Percentiles rank a stretch among this genome's conserved stretches.
These are phyloP conservation scores for Henckelia pumila DNA, from an alignment of 257 asterid species.

Conservation along the genomic window DNA sequence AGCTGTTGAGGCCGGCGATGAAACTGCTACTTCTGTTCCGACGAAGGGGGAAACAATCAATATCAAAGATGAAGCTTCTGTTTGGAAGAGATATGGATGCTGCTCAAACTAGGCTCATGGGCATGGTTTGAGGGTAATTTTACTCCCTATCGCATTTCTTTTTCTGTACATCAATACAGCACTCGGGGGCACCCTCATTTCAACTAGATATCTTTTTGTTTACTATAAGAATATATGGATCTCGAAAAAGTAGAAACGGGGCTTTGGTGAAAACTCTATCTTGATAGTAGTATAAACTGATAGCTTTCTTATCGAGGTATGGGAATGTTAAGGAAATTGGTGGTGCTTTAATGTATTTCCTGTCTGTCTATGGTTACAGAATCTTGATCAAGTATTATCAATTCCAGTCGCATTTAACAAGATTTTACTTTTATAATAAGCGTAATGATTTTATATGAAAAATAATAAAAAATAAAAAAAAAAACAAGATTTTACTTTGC, in stretches of 20 bases:
- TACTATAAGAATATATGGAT: slow-evolving; percentile 7
- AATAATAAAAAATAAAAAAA: no score
- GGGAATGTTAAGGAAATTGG: slow-evolving; percentile 22
- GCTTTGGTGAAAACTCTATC: slow-evolving; percentile 21
- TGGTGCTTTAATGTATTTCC: slow-evolving; percentile 18
- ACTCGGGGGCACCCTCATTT: background rate
- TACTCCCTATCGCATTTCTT: background rate
- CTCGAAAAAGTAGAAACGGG: slow-evolving; percentile 18
- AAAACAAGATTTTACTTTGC: background rate
- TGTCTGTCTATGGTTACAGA: slow-evolving; percentile 19
- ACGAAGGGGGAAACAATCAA: slow-evolving; percentile 41
- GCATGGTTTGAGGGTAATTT: slow-evolving; percentile 20
- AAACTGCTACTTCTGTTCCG: slow-evolving; percentile 42
- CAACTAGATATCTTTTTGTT: background rate
- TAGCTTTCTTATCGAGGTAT: slow-evolving; percentile 25
- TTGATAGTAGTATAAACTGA: slow-evolving; percentile 14
- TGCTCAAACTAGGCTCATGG: slow-evolving; percentile 33
- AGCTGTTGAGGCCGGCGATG: slow-evolving; percentile 48
- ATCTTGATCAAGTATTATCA: background rate
- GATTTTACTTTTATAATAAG: background rate
- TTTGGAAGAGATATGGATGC: slow-evolving; percentile 47
- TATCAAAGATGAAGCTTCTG: slow-evolving; percentile 37
- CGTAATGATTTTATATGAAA: no score
- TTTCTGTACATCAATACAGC: slow-evolving; percentile 17
- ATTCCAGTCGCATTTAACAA: background rate